Conservation (phyloP, 2,329 filamentous ascomycete genomes). For the Colletotrichum australisinense region DNA sequence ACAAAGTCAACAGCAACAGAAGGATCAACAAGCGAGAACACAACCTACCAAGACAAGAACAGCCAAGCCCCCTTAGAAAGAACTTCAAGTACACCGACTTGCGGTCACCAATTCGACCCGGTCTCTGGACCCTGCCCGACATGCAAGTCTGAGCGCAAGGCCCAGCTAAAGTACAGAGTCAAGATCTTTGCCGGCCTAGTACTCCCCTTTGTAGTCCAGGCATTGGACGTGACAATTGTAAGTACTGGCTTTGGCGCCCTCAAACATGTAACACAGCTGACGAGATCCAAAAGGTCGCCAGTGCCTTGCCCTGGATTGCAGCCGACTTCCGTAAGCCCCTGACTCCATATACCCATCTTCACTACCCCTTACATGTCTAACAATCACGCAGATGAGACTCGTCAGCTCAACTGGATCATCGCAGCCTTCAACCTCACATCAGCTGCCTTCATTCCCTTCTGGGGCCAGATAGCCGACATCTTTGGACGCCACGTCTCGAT, state of each 20-base stretch:
- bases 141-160: conserved; percentile 48
- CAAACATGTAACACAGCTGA: not conserved
- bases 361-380: not conserved
- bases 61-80: not conserved
- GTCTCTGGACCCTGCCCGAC: conserved; percentile 38
- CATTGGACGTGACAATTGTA: conserved; percentile 72
- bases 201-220: conserved; percentile 70
- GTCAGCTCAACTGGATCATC: conserved; percentile 76
- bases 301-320: conserved; percentile 65
- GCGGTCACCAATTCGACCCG: conserved; percentile 10
- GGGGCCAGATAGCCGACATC: conserved; percentile 73
- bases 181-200: conserved; percentile 70
- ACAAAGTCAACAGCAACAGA: not conserved
- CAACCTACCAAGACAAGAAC: not conserved
- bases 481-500: conserved; percentile 72
- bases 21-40: not conserved
- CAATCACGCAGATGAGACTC: conserved; percentile 55
- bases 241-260: not conserved
- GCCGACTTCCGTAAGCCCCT: conserved; percentile 62
- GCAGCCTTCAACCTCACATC: conserved; percentile 76
- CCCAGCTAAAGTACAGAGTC: conserved; percentile 59
- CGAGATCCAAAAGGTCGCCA: conserved; percentile 44
- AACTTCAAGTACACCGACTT: not conserved
- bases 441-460: conserved; percentile 74
- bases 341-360: not conserved